Base-by-base conservation (phyloP, 176 grass and related monocot genomes). In the Microstegium vimineum region DNA sequence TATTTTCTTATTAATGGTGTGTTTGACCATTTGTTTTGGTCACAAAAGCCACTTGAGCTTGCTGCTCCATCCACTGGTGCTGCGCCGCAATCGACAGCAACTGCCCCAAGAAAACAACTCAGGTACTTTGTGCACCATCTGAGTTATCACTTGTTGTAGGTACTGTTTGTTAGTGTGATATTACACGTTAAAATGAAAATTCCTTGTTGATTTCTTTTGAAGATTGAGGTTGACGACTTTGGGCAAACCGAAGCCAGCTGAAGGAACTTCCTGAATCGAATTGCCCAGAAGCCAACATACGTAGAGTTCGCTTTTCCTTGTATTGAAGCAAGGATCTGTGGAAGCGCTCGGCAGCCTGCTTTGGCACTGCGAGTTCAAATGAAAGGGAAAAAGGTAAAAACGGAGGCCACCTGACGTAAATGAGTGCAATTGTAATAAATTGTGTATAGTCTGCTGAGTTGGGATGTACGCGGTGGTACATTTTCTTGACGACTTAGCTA, bases 151-250 rank as follows among this genome's bases (percentile, higher is more conserved):
- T 41, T 47, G 13, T 62, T 62, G 25, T 63, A 63, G 12, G 27
- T 67, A 2, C 6, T 66, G 22, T 22, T 54, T 54, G 18, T 35
- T 32, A 36, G 40, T 36, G 20, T 36, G 2, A 75, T 23, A 56
- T 56, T 17, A n/a, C 20, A 20, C 8, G 5, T 32, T 56, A 31
- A 75, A 74, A 54, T 35, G 62, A 23, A 49, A 46, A 33, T 79
- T 79, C 8, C 0, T 59, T 57, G 10, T 80, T 66, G 8, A 71
- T 71, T 49, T 79, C 42, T 89, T 74, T 82, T 87, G 15, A 86
- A 97, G 94, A 79, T 87, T 97, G 69, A 92, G 82, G 82, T 85
- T 97, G 77, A 90, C 90, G 12, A 90, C 92, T 59, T 79, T 97
- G 73, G 69, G 43, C 26, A 88, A 89, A 82, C 43, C 85, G 80